phyloP scores from a whole-genome alignment of 2,329 filamentous ascomycete genomes.

The Rhinocladiella mackenziei region DNA sequence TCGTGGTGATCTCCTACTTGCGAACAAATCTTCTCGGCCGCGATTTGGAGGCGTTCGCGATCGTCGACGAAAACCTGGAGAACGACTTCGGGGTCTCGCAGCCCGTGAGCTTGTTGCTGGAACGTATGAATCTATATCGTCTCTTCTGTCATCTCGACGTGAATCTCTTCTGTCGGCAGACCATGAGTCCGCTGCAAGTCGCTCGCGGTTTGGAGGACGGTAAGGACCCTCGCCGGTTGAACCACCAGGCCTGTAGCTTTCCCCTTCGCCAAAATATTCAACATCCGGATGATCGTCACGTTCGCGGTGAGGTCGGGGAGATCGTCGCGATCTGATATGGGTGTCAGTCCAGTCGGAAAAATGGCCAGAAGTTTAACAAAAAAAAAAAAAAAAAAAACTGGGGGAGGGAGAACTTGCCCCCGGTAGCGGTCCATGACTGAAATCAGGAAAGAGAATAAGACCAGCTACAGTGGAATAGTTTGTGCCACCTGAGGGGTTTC shows the following conservation, averaged over 20 bases:
- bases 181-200: constrained; percentile 26
- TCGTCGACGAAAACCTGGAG: constrained; percentile 40
- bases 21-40: constrained; percentile 36
- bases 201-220: constrained; percentile 24
- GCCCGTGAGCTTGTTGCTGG: constrained; percentile 25
- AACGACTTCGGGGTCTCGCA: constrained; percentile 38
- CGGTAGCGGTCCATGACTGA: constrained; percentile 22
- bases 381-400: no score
- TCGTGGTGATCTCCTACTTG: constrained; percentile 38
- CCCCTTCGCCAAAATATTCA: constrained; percentile 29
- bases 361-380: neutral
- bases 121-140: constrained; percentile 30
- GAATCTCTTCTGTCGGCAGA: constrained; percentile 21
- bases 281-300: constrained; percentile 28
- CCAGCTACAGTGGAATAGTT: neutral
- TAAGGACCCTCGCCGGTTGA: constrained; percentile 27
- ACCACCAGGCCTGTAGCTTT: constrained; percentile 31
- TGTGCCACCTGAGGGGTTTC: constrained; percentile 1
- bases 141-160: constrained; percentile 26
- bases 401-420: constrained; percentile 14
- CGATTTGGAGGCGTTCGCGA: constrained; percentile 42
- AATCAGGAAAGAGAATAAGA: neutral
- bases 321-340: constrained; percentile 16
- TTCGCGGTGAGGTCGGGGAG: constrained; percentile 23
- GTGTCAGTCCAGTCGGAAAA: constrained; percentile 11